Evolutionary conservation across 1,284 basidiomycete species (phyloP).

Genomic region (Caloboletus firmus): DNA sequence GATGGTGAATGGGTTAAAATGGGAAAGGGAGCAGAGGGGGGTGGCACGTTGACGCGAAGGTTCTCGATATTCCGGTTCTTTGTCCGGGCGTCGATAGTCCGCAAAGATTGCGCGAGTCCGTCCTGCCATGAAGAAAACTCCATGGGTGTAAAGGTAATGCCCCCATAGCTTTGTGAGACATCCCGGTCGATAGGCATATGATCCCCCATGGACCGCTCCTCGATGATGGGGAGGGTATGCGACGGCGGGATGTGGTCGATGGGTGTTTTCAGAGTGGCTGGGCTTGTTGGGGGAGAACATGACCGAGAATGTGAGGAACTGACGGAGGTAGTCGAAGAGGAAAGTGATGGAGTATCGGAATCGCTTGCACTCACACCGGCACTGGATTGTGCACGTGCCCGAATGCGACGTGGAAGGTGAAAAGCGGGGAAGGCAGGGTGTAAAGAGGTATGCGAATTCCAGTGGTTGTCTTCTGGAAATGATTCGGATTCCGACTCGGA

Average conservation of each 20-base stretch:
- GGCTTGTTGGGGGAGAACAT: constrained; percentile 39
- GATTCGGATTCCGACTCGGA: constrained; percentile 39
- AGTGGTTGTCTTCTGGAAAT: constrained; percentile 32
- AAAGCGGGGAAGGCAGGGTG: constrained; percentile 21
- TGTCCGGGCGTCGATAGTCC: constrained; percentile 10
- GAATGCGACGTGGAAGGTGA: constrained; percentile 26
- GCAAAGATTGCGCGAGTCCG: not conserved
- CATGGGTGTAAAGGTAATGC: constrained; percentile 26
- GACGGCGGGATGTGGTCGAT: constrained; percentile 18
- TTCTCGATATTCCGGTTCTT: constrained; percentile 35
- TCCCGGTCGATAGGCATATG: not conserved
- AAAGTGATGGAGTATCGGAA: constrained; percentile 47
- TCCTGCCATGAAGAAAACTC: constrained; percentile 13
- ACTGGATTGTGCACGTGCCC: constrained; percentile 28
- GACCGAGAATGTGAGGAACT: constrained; percentile 42
- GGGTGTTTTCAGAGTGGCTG: constrained; percentile 32
- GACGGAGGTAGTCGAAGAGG: constrained; percentile 41
- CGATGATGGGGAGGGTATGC: constrained; percentile 29
- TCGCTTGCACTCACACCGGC: constrained; percentile 35
- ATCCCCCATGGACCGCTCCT: constrained; percentile 21
- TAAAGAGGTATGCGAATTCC: constrained; percentile 24
- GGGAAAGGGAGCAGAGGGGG: constrained; percentile 17
- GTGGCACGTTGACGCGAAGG: constrained; percentile 33
- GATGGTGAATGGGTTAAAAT: constrained; percentile 18
- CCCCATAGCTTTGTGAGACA: constrained; percentile 25